These are phyloP conservation scores for Skeletonema costatum DNA, from an alignment of 108 stramenopile genomes.

Conservation along the genomic window DNA sequence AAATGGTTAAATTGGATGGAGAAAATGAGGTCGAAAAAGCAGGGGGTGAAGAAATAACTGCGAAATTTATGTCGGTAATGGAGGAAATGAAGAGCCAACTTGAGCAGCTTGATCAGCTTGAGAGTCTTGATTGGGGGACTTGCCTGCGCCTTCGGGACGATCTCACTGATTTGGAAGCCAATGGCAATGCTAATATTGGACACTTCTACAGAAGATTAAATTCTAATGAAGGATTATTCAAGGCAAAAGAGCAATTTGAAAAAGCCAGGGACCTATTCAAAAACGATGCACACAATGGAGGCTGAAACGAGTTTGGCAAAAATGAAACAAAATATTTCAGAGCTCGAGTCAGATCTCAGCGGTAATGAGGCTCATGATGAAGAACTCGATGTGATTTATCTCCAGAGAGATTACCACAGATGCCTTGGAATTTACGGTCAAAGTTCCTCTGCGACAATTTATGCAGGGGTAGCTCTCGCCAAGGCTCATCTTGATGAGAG, in stretches of 20 bases:
- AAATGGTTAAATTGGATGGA: background rate
- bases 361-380: background rate
- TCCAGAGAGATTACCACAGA: background rate
- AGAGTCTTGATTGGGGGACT: background rate
- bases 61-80: background rate
- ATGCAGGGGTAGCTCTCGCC: background rate
- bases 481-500: background rate
- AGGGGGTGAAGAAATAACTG: background rate
- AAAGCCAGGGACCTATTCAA: background rate
- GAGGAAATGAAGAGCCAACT: background rate
- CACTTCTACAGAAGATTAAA: background rate
- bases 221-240: background rate
- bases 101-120: background rate
- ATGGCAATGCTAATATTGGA: background rate
- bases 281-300: background rate
- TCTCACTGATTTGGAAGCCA: background rate
- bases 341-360: background rate
- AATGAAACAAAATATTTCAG: background rate
- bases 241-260: slow-evolving; percentile 3
- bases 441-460: background rate
- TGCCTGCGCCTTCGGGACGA: too few relatives aligned
- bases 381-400: background rate
- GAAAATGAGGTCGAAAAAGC: background rate
- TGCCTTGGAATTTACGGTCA: background rate
- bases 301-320: background rate